Evolutionary conservation across 1,139 yeast genomes (phyloP).

Genomic region (Lodderomyces jiufengensis): DNA sequence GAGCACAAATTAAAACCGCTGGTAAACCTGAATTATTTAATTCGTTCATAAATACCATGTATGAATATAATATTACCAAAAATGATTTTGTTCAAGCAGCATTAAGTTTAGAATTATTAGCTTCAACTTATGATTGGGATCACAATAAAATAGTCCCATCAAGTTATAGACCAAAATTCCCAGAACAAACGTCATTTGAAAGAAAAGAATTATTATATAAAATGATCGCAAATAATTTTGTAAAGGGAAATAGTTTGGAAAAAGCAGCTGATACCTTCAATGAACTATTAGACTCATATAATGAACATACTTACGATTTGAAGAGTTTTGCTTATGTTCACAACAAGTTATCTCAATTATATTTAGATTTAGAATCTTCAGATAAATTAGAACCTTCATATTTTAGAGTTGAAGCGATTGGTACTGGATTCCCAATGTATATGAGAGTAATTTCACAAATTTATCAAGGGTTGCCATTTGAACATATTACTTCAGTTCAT

Average conservation of each 20-base stretch:
- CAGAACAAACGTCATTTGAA: conserved; percentile 76
- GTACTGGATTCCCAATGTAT: conserved; percentile 79
- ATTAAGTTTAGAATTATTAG: conserved; percentile 70
- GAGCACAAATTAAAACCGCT: conserved; percentile 74
- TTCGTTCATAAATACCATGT: conserved; percentile 72
- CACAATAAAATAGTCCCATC: conserved; percentile 55
- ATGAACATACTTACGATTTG: conserved; percentile 69
- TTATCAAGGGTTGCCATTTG: conserved; percentile 85
- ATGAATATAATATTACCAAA: conserved; percentile 58
- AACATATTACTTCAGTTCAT: conserved; percentile 80
- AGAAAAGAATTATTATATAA: conserved; percentile 73
- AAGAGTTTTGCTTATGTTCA: conserved; percentile 74
- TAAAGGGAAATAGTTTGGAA: conserved; percentile 70
- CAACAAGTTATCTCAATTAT: conserved; percentile 63
- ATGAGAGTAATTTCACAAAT: conserved; percentile 74
- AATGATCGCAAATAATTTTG: conserved; percentile 68
- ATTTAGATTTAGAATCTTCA: conserved; percentile 62
- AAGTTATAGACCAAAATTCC: conserved; percentile 65
- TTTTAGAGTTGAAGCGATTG: conserved; percentile 77
- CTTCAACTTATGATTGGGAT: conserved; percentile 77
- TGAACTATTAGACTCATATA: conserved; percentile 74
- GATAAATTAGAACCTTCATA: conserved; percentile 77
- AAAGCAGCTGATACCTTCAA: conserved; percentile 76
- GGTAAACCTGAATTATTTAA: conserved; percentile 79
- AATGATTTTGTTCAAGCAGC: conserved; percentile 80